Base-by-base conservation (phyloP, 1,284 basidiomycete species). In the Meripilus lineatus region DNA sequence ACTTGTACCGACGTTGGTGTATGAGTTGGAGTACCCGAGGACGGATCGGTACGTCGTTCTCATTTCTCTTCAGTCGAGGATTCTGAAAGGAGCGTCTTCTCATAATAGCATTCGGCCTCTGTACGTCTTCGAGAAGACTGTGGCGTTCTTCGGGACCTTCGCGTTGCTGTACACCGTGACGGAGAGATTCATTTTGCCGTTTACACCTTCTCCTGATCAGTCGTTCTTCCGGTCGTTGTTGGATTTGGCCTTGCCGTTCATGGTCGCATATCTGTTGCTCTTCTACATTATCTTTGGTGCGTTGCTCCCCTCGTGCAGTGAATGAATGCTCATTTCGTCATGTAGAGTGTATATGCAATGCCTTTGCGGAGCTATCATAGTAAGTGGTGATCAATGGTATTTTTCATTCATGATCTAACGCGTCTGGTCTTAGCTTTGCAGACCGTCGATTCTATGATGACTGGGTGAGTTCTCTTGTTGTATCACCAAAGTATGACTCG, bases 391-490 rank as follows among this genome's bases (percentile, higher is more conserved):
- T 48, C 49, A 24, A n/a, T 33, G 3, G 1, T 37, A 10, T 23
- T 8, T 22, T 8, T 38, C 10, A 21, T 22, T 8, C 37, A 15
- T 17, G 15, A 15, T 15, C 33, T 35, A 6, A 14, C 10, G 2
- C 21, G n/a, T 46, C 38, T 48, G 42, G 45, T 10, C 48, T 5
- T 50, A 88, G 87, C 60, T 99, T 98, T 60, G 93, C 93, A 21
- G 95, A 99, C 62, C 77, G 95, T 33, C 89, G 93, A 55, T 98
- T 98, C 64, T 99, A 98, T 65, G 89, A 93, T 65, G 94, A 97
- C 62, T 97, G 93, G 89, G n/a, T n/a, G n/a, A n/a, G n/a, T n/a
- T n/a, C n/a, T n/a, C 79, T 81, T n/a, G n/a, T n/a, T n/a, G n/a
- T n/a, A n/a, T n/a, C n/a, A n/a, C n/a, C n/a, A n/a, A n/a, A n/a